These are phyloP conservation scores for Starmerella cellae DNA, from an alignment of 805 yeast species.

Conservation along the genomic window DNA sequence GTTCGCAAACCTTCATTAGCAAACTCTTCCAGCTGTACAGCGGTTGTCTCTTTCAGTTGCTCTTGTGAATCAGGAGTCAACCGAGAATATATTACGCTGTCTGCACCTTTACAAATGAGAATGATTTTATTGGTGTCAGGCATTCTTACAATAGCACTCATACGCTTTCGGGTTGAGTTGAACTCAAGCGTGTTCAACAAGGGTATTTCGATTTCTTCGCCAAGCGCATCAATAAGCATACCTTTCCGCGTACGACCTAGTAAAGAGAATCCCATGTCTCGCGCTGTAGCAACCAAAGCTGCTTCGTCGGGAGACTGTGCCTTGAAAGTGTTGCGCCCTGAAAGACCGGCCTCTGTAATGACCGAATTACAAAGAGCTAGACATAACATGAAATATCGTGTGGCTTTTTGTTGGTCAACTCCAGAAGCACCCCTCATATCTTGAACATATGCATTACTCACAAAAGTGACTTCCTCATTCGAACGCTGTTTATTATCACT, in stretches of 20 bases:
- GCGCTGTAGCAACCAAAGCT: constrained; percentile 64
- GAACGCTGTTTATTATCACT: constrained; percentile 39
- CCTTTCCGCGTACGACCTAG: constrained; percentile 43
- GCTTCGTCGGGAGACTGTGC: constrained; percentile 84
- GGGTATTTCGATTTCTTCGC: constrained; percentile 36
- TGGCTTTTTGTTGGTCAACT: constrained; percentile 35
- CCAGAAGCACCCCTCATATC: constrained; percentile 38
- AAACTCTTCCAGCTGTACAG: constrained; percentile 55
- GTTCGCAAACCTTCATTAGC: constrained; percentile 75
- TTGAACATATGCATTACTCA: constrained; percentile 46
- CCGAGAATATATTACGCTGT: constrained; percentile 54
- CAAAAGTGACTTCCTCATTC: constrained; percentile 47
- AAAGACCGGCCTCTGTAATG: constrained; percentile 40
- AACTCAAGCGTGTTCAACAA: constrained; percentile 53
- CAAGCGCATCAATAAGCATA: constrained; percentile 36
- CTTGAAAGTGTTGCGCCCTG: constrained; percentile 40
- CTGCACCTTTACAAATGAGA: constrained; percentile 64
- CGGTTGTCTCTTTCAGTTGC: constrained; percentile 44
- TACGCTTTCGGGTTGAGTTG: constrained; percentile 63
- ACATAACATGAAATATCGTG: constrained; percentile 52
- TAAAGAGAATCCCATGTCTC: constrained; percentile 61
- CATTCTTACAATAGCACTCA: constrained; percentile 53
- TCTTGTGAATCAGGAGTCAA: constrained; percentile 31
- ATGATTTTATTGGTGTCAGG: constrained; percentile 28
- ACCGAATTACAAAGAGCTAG: constrained; percentile 71